These are phyloP conservation scores for Curvularia sp. DNA, from an alignment of 2,329 filamentous ascomycete genomes.

Conservation along the genomic window DNA sequence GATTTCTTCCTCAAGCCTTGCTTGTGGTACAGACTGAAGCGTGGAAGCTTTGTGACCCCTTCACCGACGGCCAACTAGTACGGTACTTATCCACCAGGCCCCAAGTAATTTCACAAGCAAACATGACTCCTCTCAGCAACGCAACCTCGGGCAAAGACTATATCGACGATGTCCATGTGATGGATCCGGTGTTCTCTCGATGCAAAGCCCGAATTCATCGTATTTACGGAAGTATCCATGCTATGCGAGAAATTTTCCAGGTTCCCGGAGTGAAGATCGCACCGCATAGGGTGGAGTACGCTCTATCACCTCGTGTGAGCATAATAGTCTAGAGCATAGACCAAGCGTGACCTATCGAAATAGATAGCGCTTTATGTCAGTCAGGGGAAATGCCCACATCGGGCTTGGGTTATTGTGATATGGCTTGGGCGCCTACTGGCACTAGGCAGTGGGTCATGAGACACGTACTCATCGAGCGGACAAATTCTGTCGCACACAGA, in stretches of 20 bases:
- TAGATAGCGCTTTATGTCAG: constrained; percentile 3
- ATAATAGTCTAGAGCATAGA: constrained; percentile 2
- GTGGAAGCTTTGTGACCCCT: background rate
- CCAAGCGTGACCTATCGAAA: constrained; percentile 14
- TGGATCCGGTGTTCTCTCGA: constrained; percentile 10
- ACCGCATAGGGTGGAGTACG: constrained; percentile 10
- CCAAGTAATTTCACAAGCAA: constrained; percentile 28
- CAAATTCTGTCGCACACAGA: constrained; percentile 10
- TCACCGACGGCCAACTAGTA: constrained; percentile 10
- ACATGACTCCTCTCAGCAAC: constrained; percentile 12
- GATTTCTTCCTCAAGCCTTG: background rate
- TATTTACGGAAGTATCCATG: constrained; percentile 30
- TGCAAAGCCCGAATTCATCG: constrained; percentile 19
- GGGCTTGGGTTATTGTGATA: constrained; percentile 5
- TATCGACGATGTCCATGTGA: constrained; percentile 26
- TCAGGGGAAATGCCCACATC: constrained; percentile 19
- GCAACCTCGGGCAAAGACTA: constrained; percentile 24
- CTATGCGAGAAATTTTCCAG: constrained; percentile 5
- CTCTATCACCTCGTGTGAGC: constrained; percentile 7
- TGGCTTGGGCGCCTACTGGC: constrained; percentile 17
- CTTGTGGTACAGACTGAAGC: constrained; percentile 1
- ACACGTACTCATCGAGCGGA: constrained; percentile 9
- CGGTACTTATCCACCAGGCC: constrained; percentile 13
- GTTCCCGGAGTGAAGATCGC: constrained; percentile 16
- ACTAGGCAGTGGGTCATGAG: constrained; percentile 15